Conservation (phyloP, 805 yeast species). For the Saturnispora dispora region DNA sequence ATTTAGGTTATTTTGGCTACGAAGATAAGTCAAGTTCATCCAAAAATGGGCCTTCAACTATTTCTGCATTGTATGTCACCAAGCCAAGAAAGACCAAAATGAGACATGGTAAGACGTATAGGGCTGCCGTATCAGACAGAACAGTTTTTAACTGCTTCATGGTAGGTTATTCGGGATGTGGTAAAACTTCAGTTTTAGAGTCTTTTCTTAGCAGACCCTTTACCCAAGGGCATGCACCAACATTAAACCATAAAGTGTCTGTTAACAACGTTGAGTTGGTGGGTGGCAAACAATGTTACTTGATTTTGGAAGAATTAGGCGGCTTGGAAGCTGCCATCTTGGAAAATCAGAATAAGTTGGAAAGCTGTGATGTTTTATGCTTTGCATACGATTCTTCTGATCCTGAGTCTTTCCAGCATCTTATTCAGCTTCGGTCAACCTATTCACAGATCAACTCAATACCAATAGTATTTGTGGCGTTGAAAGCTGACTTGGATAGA, state of each 20-base stretch:
- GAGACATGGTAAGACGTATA: slow-evolving; percentile 52
- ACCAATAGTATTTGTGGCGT: slow-evolving; percentile 83
- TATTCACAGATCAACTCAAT: slow-evolving; percentile 52
- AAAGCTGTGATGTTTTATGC: slow-evolving; percentile 87
- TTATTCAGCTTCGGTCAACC: slow-evolving; percentile 57
- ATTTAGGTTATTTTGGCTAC: slow-evolving; percentile 84
- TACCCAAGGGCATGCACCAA: slow-evolving; percentile 67
- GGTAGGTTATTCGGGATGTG: slow-evolving; percentile 77
- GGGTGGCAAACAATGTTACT: slow-evolving; percentile 92
- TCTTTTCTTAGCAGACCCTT: slow-evolving; percentile 71
- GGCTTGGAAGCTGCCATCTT: slow-evolving; percentile 76
- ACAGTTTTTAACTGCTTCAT: slow-evolving; percentile 88
- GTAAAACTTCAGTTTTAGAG: slow-evolving; percentile 78
- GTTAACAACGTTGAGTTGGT: slow-evolving; percentile 88
- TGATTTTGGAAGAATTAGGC: slow-evolving; percentile 85
- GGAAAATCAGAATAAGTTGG: slow-evolving; percentile 57
- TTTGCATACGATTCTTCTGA: slow-evolving; percentile 89
- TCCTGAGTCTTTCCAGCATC: slow-evolving; percentile 84
- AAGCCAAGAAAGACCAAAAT: slow-evolving; percentile 66
- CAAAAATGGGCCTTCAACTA: slow-evolving; percentile 17
- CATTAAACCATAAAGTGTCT: slow-evolving; percentile 70
- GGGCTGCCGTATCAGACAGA: slow-evolving; percentile 68
- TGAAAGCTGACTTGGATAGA: slow-evolving; percentile 91
- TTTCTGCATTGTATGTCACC: slow-evolving; percentile 63
- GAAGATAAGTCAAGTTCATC: slow-evolving; percentile 33